phyloP scores from a whole-genome alignment of 2,329 filamentous ascomycete genomes.

The Epichloe glyceriae region DNA sequence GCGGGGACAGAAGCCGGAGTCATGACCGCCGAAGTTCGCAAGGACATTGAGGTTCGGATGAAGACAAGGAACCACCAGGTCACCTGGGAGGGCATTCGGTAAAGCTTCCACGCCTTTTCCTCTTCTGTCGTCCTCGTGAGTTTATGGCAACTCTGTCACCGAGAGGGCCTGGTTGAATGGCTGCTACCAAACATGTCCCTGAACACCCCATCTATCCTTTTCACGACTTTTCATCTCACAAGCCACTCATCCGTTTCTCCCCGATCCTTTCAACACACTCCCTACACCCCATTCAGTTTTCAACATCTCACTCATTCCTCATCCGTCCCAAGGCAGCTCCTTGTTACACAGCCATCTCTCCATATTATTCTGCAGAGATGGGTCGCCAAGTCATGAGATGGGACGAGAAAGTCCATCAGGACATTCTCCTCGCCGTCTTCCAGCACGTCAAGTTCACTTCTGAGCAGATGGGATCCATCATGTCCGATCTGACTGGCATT shows the following conservation, averaged over 20 bases:
- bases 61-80: constrained; percentile 19
- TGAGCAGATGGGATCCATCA: constrained; percentile 22
- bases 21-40: constrained; percentile 17
- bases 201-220: neutral
- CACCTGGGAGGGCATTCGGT: constrained; percentile 35
- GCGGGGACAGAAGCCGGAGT: constrained; percentile 13
- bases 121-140: neutral
- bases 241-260: neutral
- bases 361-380: constrained; percentile 1
- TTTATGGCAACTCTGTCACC: too few species aligned
- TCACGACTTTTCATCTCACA: too few species aligned
- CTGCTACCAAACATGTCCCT: neutral
- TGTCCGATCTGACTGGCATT: constrained; percentile 22
- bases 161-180: neutral
- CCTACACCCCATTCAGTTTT: too few species aligned
- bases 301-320: too few species aligned
- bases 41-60: constrained; percentile 21
- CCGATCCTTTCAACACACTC: neutral
- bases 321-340: too few species aligned
- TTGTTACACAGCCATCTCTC: neutral
- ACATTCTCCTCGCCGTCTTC: constrained; percentile 30
- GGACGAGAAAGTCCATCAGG: constrained; percentile 28
- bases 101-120: constrained; percentile 3
- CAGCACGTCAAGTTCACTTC: constrained; percentile 20
- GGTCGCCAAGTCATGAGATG: constrained; percentile 24